Evolutionary conservation across 192 early-diverging fungal genomes (phyloP), one percentile per base, ranked within the genome.

Genomic region (Jimgerdemannia lactiflua): DNA sequence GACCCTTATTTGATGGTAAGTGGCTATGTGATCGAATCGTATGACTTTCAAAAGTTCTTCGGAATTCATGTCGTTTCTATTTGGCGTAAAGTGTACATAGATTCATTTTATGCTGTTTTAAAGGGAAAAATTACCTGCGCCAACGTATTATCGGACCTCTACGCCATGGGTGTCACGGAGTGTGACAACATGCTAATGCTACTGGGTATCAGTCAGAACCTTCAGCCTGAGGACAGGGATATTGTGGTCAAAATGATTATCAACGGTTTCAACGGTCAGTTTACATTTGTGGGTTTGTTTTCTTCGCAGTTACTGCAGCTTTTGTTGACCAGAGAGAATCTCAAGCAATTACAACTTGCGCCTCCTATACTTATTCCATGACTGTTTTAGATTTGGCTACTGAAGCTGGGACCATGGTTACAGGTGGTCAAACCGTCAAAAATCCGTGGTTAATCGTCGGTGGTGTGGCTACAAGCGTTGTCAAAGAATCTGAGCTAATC

Each of bases 111-210:
- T 68, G 19, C 67, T 41, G 18, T 68, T 9, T 68, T 20, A 7
- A 68, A 29, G 67, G 67, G 67, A 6, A 68, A 68, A 18, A 68
- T 68, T 68, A 41, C 67, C 6, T 68, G 67, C 18, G 67, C 67
- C 18, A 68, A 68, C 19, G 67, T 68, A 6, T 41, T 68, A 19
- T 68, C 67, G 9, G 67, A 68, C 19, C 67, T 68, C 40, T 68
- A 68, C 18, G 67, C 67, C 19, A 68, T 68, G 67, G 67, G 67
- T 68, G 67, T 68, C 18, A 41, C 19, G 19, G 40, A 20, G 6
- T 68, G 67, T 68, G 67, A 68, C 18, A 68, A 68, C 18, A 68
- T 68, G 67, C 67, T 68, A 7, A 68, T 68, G 67, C 19, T 68
- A 9, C 67, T 68, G 19, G 67, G 67, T 68, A 41, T 68, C 9